Conservation (phyloP, 345 rosid genomes). For the Arabidopsis thaliana region DNA sequence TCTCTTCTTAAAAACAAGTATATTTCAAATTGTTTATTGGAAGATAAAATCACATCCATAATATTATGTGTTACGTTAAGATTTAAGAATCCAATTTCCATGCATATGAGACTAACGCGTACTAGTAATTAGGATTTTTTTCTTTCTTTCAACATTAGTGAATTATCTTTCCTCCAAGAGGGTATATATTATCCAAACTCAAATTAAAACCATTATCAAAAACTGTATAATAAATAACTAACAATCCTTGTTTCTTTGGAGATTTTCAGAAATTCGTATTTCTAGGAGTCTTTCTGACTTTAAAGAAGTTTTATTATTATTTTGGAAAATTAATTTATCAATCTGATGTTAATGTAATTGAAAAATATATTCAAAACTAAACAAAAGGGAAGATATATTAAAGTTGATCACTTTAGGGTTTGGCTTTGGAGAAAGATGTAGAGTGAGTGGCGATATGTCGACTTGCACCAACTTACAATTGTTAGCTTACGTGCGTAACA, state of each 20-base stretch:
- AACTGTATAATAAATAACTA: background rate
- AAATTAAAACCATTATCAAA: background rate
- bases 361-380: background rate
- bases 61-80: slow-evolving; percentile 1
- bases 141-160: background rate
- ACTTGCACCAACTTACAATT: slow-evolving; percentile 40
- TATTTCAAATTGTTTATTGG: background rate
- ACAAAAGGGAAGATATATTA: slow-evolving; percentile 27
- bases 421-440: slow-evolving; percentile 44
- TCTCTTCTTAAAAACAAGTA: background rate
- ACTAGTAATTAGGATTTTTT: background rate
- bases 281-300: background rate
- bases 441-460: slow-evolving; percentile 44
- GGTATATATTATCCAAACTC: background rate
- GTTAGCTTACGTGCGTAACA: slow-evolving; percentile 43
- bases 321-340: background rate
- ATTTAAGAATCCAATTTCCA: slow-evolving; percentile 25
- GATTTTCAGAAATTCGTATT: background rate
- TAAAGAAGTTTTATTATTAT: background rate
- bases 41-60: background rate
- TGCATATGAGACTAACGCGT: slow-evolving; percentile 1
- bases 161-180: background rate
- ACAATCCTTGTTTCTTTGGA: background rate
- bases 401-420: slow-evolving; percentile 33
- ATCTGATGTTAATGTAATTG: background rate